Percentiles rank a stretch among this genome's conserved stretches.
phyloP scores from a whole-genome alignment of 208 protist species.

The Trypanosoma scelopori region DNA sequence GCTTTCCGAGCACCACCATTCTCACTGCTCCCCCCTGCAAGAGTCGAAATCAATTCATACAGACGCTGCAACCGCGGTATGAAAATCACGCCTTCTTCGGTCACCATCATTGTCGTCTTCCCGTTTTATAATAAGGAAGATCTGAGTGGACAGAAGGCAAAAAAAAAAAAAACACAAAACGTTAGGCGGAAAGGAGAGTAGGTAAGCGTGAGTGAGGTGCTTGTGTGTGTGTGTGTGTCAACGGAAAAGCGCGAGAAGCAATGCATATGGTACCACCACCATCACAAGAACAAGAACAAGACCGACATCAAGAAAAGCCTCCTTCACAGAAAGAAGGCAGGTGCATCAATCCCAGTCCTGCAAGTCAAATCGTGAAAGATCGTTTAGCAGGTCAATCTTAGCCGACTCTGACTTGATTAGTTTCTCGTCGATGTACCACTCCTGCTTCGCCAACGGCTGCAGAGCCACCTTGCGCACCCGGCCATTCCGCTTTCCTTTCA shows the following conservation, averaged over 20 bases:
- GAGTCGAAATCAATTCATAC: not conserved
- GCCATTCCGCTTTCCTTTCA: constrained; percentile 45
- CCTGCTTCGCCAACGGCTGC: constrained; percentile 59
- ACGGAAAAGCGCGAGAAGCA: too few species aligned
- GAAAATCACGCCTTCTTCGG: not conserved
- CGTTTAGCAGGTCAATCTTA: constrained; percentile 80
- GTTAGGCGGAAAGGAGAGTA: not conserved
- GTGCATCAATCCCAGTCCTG: constrained; percentile 66
- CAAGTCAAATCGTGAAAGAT: constrained; percentile 68
- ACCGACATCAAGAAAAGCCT: constrained; percentile 14
- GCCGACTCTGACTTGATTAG: constrained; percentile 67
- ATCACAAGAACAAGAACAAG: not conserved
- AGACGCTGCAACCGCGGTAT: constrained; percentile 9
- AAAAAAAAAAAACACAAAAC: not conserved
- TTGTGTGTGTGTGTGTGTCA: not conserved
- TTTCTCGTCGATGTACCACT: constrained; percentile 89
- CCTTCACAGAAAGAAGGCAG: too few species aligned
- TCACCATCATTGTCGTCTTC: not conserved
- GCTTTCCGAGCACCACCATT: not conserved
- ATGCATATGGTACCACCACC: not conserved
- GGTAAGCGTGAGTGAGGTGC: not conserved
- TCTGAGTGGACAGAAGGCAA: not conserved
- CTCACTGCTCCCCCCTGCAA: not conserved
- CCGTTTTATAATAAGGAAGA: not conserved
- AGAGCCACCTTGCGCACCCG: constrained; percentile 73